Base-by-base conservation (phyloP, 176 grass and related monocot genomes). In the Oryza longistaminata region DNA sequence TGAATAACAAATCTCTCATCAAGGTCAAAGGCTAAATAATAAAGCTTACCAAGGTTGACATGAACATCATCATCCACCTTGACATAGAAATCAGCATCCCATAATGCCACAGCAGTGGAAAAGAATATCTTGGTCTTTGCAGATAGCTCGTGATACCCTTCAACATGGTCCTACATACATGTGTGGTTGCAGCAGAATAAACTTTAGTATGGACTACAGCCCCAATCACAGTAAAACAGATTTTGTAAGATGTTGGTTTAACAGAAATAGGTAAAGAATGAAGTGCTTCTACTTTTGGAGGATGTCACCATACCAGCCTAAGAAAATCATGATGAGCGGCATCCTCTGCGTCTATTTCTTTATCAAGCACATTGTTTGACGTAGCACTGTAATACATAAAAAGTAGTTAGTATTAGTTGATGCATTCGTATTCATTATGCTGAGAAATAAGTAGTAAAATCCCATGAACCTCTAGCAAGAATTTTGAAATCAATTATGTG, bases 51-150 rank as follows among this genome's bases (percentile, higher is more conserved):
- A 76, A 95, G 80, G 83, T 95, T 98, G 39, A 98, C 74, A 74
- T 95, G 93, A 66, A 95, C 91, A 93, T 98, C 96, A 73, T 98
- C 93, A n/a, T 98, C 93, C 82, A 97, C 95, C 79, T 97, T 97
- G 85, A 97, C 92, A 90, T 95, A 97, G 79, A 97, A 97, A 35
- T 97, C 92, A 70, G 95, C 92, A 91, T 97, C 95, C 95, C 95
- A 95, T 50, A 91, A 91, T 37, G 88, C 82, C 75, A 93, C 87
- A 69, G 92, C 89, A 84, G 91, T 95, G 66, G 95, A 95, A 64
- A 97, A 97, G 79, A 87, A 97, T 87, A 82, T 95, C 86, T 97
- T 97, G 48, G 95, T 97, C 76, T 97, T 97, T 62, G 95, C 95
- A 71, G 95, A 95, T 71, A 97, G 83, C 87, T 97, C 87, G 76